Evolutionary conservation across 495 filamentous ascomycete genomes (phyloP).

Genomic region (Aspergillus egyptiacus): DNA sequence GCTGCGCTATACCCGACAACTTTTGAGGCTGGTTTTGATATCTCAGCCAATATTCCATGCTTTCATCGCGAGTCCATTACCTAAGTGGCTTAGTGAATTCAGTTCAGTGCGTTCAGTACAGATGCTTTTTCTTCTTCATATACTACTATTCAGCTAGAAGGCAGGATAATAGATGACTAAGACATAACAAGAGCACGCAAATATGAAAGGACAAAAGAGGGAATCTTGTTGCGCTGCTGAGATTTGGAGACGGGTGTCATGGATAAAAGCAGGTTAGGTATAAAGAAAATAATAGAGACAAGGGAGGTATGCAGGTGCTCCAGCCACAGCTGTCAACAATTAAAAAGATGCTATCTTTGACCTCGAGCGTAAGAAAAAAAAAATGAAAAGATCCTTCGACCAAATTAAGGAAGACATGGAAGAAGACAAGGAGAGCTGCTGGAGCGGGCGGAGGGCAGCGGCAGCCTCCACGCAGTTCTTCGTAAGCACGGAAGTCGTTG

Average conservation of each 20-base stretch:
- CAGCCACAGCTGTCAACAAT: slow-evolving; percentile 31
- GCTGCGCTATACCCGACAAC: no score
- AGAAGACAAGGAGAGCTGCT: slow-evolving; percentile 15
- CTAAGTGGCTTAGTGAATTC: background rate
- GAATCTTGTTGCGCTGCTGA: slow-evolving; percentile 43
- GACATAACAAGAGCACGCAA: slow-evolving; percentile 28
- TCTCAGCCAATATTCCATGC: no score
- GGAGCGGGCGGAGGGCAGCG: slow-evolving; percentile 14
- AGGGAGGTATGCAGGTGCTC: slow-evolving; percentile 25
- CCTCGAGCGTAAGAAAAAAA: slow-evolving; percentile 24
- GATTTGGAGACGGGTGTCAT: slow-evolving; percentile 38
- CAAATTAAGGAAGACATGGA: slow-evolving; percentile 22
- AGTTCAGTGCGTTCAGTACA: slow-evolving; percentile 2
- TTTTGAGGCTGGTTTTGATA: no score
- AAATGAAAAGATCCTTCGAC: slow-evolving; percentile 19
- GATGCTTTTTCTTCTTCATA: slow-evolving; percentile 38
- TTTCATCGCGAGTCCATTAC: no score
- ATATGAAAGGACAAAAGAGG: slow-evolving; percentile 33
- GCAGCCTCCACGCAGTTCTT: slow-evolving; percentile 8
- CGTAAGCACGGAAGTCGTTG: slow-evolving; percentile 17
- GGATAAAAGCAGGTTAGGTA: slow-evolving; percentile 29
- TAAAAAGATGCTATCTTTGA: slow-evolving; percentile 38
- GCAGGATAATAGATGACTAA: slow-evolving; percentile 28
- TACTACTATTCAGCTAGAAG: slow-evolving; percentile 34
- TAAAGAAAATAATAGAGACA: slow-evolving; percentile 21